A percentile compares a stretch with the other conserved stretches of the same genome.
Conservation (phyloP, 1,284 basidiomycete genomes). For the Cutaneotrichosporon cutaneum region DNA sequence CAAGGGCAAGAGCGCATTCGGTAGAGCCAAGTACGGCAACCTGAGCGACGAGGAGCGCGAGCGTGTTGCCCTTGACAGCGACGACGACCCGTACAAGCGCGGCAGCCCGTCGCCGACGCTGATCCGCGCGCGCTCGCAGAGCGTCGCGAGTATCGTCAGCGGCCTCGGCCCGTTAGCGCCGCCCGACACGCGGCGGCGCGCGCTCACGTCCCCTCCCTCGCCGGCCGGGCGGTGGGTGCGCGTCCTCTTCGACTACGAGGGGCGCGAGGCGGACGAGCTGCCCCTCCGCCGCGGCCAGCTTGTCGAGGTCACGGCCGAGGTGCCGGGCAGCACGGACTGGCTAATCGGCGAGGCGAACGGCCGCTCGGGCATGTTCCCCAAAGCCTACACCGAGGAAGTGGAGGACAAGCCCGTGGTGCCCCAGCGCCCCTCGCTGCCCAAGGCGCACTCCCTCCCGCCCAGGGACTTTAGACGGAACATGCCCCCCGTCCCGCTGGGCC, state of each 20-base stretch:
- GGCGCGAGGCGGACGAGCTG: slow-evolving; percentile 67
- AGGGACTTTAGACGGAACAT: slow-evolving; percentile 1
- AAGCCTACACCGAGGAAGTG: slow-evolving; percentile 64
- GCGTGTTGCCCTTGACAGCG: slow-evolving; percentile 34
- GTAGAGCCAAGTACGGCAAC: slow-evolving; percentile 60
- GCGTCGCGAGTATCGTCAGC: slow-evolving; percentile 14
- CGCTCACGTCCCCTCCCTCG: slow-evolving; percentile 38
- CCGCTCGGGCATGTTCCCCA: slow-evolving; percentile 71
- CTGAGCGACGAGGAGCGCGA: slow-evolving; percentile 54
- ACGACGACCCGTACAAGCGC: slow-evolving; percentile 39
- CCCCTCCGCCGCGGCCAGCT: slow-evolving; percentile 69
- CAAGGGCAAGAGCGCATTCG: slow-evolving; percentile 22
- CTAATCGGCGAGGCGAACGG: slow-evolving; percentile 73
- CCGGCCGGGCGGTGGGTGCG: slow-evolving; percentile 54
- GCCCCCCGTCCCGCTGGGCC: slow-evolving; percentile 16
- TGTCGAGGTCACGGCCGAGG: slow-evolving; percentile 69
- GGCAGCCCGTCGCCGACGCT: neutral
- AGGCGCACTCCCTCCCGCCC: slow-evolving; percentile 11
- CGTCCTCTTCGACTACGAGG: slow-evolving; percentile 70
- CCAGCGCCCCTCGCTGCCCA: slow-evolving; percentile 31
- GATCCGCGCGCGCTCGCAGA: slow-evolving; percentile 18
- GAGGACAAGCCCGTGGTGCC: slow-evolving; percentile 29
- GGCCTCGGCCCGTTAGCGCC: slow-evolving; percentile 2
- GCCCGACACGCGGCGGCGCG: slow-evolving; percentile 32
- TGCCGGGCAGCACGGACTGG: slow-evolving; percentile 68